Evolutionary conservation across 257 asterid species (phyloP).

Genomic region (Anisodus tanguticus): DNA sequence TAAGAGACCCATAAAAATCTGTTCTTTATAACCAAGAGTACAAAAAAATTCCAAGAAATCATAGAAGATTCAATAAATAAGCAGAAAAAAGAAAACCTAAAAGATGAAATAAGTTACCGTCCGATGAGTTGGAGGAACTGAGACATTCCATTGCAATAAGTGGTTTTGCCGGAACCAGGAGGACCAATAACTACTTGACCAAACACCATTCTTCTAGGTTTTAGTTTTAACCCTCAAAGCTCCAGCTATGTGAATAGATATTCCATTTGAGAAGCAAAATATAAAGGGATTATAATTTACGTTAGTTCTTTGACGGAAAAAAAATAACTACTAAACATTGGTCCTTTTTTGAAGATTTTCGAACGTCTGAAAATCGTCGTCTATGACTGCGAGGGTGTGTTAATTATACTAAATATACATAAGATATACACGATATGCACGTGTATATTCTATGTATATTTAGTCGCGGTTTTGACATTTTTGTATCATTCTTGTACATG

Average conservation of each 20-base stretch:
- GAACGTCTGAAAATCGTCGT: too few species aligned
- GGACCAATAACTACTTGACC: conserved; percentile 99
- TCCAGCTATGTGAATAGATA: neutral
- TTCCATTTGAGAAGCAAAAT: neutral
- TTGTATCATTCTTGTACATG: too few species aligned
- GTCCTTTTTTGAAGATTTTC: too few species aligned
- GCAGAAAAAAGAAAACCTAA: neutral
- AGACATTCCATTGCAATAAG: conserved; percentile 99
- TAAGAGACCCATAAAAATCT: neutral
- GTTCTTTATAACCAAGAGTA: neutral
- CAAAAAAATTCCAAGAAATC: neutral
- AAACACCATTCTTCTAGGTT: conserved; percentile 62
- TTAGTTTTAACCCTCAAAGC: neutral
- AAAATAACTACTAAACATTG: neutral
- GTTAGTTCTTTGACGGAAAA: neutral
- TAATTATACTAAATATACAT: too few species aligned
- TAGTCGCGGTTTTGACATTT: too few species aligned
- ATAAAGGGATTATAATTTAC: neutral
- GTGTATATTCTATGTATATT: too few species aligned
- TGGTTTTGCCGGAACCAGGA: conserved; percentile 98
- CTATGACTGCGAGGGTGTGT: too few species aligned
- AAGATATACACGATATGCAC: too few species aligned
- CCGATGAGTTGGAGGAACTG: conserved; percentile 92
- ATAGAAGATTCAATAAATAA: neutral
- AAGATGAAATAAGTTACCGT: conserved; percentile 50